phyloP scores from a whole-genome alignment of 139 green algal species.

The Zygnema cylindricum region DNA sequence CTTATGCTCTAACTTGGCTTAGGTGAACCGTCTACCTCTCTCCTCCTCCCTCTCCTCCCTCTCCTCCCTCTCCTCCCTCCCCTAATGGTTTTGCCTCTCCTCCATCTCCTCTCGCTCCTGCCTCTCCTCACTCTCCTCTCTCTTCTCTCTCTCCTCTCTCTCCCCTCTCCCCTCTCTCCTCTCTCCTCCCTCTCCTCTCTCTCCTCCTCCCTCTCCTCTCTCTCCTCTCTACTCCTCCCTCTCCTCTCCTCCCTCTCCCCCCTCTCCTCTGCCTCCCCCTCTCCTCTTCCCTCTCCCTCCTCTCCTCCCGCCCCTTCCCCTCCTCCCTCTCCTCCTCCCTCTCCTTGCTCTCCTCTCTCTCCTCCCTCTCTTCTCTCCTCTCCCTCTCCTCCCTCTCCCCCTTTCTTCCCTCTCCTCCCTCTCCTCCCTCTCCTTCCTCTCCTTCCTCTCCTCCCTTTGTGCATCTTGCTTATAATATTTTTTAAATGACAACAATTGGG shows the following conservation, averaged over 20 bases:
- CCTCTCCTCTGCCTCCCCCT: too few species aligned
- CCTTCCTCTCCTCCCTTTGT: not conserved
- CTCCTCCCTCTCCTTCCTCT: not conserved
- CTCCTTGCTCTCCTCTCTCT: not conserved
- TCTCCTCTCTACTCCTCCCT: not conserved
- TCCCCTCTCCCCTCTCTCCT: not conserved
- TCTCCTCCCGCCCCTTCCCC: too few species aligned
- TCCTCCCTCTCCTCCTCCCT: not conserved
- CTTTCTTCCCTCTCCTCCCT: not conserved
- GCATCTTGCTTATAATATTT: not conserved
- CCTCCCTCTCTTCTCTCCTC: not conserved
- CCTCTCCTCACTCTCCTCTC: not conserved
- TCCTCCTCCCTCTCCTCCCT: not conserved
- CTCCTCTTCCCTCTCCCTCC: not conserved
- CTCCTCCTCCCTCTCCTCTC: not conserved
- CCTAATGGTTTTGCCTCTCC: not conserved
- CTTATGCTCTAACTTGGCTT: slow-evolving; percentile 25
- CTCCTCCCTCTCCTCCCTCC: not conserved
- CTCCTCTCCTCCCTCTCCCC: not conserved
- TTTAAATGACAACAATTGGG: not conserved
- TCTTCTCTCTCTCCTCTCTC: not conserved
- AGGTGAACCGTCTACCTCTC: not conserved
- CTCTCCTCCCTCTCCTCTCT: not conserved
- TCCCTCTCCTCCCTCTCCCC: not conserved
- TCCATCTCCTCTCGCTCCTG: not conserved